A percentile compares a stretch with the other conserved stretches of the same genome.
Evolutionary conservation across 805 yeast species (phyloP).

Genomic region (Kregervanrija pseudodelftensis): DNA sequence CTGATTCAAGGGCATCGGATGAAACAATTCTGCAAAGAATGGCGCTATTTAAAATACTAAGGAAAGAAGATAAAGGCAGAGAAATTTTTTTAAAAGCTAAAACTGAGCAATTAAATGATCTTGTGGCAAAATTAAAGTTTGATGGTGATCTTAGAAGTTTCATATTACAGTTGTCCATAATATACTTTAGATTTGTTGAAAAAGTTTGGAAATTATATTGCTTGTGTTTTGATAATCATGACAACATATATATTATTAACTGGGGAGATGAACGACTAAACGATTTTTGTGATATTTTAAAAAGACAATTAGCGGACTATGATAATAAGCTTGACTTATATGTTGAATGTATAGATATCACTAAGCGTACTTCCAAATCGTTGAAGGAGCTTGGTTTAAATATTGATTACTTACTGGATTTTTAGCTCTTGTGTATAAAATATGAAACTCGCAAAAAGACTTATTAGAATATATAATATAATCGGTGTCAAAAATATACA

Average conservation of each 20-base stretch:
- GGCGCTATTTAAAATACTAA: slow-evolving; percentile 31
- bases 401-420: slow-evolving; percentile 54
- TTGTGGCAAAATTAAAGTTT: slow-evolving; percentile 43
- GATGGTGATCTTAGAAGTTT: slow-evolving; percentile 49
- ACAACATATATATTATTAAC: slow-evolving; percentile 42
- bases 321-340: slow-evolving; percentile 46
- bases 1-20: slow-evolving; percentile 13
- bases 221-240: slow-evolving; percentile 34
- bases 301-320: slow-evolving; percentile 62
- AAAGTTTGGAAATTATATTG: slow-evolving; percentile 51
- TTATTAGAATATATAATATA: too few species aligned
- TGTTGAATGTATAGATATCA: slow-evolving; percentile 45
- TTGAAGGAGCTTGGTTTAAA: slow-evolving; percentile 63
- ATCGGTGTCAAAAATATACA: too few species aligned
- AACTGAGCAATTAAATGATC: slow-evolving; percentile 36
- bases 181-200: slow-evolving; percentile 53
- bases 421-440: too few species aligned
- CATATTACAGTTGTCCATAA: slow-evolving; percentile 54
- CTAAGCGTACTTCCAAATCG: slow-evolving; percentile 53
- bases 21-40: slow-evolving; percentile 16
- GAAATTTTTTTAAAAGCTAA: slow-evolving; percentile 42
- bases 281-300: slow-evolving; percentile 50
- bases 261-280: slow-evolving; percentile 69
- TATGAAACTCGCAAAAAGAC: too few species aligned
- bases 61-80: slow-evolving; percentile 41